Evolutionary conservation across 2,329 filamentous ascomycete species (phyloP).

Genomic region (Lithohypha guttulata): DNA sequence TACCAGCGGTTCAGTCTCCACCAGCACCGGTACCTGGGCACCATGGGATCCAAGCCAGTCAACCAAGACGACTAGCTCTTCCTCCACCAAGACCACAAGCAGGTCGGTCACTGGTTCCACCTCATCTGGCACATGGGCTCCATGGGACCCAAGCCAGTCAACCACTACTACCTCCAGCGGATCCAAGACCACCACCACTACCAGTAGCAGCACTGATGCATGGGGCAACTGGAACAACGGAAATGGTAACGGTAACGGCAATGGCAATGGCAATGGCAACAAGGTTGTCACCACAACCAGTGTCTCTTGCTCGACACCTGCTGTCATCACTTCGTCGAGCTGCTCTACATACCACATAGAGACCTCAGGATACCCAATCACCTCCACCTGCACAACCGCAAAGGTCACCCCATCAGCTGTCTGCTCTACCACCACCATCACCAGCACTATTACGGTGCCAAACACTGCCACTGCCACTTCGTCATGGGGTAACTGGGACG

Average conservation of each 20-base stretch:
- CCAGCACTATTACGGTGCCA: no score
- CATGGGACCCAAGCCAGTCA: slow-evolving; percentile 1
- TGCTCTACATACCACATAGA: neutral
- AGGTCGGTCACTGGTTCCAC: no score
- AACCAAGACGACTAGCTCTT: neutral
- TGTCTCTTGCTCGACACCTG: neutral
- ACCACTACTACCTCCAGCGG: neutral
- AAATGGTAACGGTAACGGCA: no score
- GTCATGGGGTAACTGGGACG: slow-evolving; percentile 10
- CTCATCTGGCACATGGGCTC: neutral
- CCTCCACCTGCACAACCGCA: slow-evolving; percentile 8
- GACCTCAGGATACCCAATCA: neutral
- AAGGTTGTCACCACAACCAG: no score
- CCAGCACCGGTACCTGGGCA: neutral
- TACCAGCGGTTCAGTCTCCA: neutral
- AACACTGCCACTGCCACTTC: slow-evolving; percentile 1
- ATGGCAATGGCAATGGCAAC: no score
- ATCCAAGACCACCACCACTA: neutral
- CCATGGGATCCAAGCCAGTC: slow-evolving; percentile 1
- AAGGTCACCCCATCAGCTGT: no score
- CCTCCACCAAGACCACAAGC: slow-evolving; percentile 6
- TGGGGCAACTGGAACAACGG: slow-evolving; percentile 1
- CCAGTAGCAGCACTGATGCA: neutral
- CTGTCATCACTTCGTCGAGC: neutral
- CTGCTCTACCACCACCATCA: no score